Base-by-base conservation (phyloP, 75 land plant genomes). In the Azolla pinnata region DNA sequence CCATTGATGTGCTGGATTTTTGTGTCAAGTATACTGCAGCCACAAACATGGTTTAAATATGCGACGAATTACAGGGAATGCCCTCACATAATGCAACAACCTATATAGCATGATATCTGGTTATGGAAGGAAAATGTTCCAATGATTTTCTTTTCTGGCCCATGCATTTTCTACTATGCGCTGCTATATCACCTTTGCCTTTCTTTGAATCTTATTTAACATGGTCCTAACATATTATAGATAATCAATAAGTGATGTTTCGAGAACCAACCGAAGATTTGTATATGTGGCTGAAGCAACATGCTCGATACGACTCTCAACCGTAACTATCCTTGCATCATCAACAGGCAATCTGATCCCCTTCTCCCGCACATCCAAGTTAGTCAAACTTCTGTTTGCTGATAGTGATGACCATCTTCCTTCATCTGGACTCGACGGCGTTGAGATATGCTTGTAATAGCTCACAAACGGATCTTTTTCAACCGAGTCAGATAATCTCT, bases 271-370 rank as follows among this genome's bases (percentile, higher is more conserved):
- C 59, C 58, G 57, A 0, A 56, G 59, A 44, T 64, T 64, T 12
- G 59, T 55, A 28, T 52, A 64, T 9, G 67, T 40, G 24, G 67
- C 59, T 18, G 67, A 64, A 21, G 67, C 58, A 23, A 64, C 67
- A 26, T 54, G 67, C 10, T 64, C 67, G 16, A 64, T 40, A 29
- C 59, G 59, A 21, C 46, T 64, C 10, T 64, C 67, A 20, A 64
- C 21, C 18, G 31, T 35, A n/a, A 29, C 31, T 31, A 66, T 30
- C 24, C 68, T 59, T n/a, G 68, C 56, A 31, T 66, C 62, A 3
- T 34, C 1, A 5, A 12, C 5, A 5, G 5, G 5, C 10, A 35
- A 5, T n/a, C n/a, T n/a, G 10, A 35, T 35, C 40, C 40, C 40
- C 12, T 35, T 35, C 10, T 35, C 40, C 40, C 40, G 5, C 12